Conservation (phyloP, 108 stramenopile species). For the Stephanodiscus triporus region DNA sequence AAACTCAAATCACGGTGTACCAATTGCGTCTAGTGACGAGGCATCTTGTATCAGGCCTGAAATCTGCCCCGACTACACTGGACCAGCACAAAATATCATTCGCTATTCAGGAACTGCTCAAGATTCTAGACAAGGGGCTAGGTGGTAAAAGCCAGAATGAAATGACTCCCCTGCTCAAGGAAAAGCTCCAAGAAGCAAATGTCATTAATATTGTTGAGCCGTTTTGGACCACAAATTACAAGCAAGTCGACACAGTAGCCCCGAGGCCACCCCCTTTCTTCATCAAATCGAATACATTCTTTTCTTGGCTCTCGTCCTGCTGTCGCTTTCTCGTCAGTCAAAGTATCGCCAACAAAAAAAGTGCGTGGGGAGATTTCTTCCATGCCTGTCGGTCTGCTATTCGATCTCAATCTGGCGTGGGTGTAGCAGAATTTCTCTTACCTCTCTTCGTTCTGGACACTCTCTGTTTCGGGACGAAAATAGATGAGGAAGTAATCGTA, state of each 20-base stretch:
- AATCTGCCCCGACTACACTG: conserved; percentile 60
- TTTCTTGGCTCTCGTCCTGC: conserved; percentile 74
- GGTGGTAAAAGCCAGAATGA: conserved; percentile 20
- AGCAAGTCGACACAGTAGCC: conserved; percentile 52
- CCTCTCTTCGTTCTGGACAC: conserved; percentile 83
- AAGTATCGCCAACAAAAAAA: conserved; percentile 50
- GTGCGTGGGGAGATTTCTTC: conserved; percentile 74
- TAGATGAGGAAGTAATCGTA: conserved; percentile 59
- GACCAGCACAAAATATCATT: conserved; percentile 88
- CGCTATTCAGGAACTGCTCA: conserved; percentile 82
- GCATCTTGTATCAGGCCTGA: conserved; percentile 73
- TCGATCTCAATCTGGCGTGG: conserved; percentile 64
- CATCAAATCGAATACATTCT: conserved; percentile 58
- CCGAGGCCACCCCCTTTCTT: conserved; percentile 76
- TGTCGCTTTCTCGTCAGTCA: conserved; percentile 53
- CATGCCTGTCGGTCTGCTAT: conserved; percentile 79
- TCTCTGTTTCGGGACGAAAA: conserved; percentile 69
- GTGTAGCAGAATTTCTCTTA: conserved; percentile 78
- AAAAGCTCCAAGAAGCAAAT: conserved; percentile 63
- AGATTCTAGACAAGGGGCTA: conserved; percentile 49
- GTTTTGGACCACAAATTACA: conserved; percentile 78
- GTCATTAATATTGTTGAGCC: conserved; percentile 81
- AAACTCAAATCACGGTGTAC: conserved; percentile 59
- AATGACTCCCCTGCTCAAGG: conserved; percentile 74
- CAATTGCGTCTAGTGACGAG: conserved; percentile 76